Evolutionary conservation across 2,329 filamentous ascomycete species (phyloP).

Genomic region (Hyphodiscus sp.): DNA sequence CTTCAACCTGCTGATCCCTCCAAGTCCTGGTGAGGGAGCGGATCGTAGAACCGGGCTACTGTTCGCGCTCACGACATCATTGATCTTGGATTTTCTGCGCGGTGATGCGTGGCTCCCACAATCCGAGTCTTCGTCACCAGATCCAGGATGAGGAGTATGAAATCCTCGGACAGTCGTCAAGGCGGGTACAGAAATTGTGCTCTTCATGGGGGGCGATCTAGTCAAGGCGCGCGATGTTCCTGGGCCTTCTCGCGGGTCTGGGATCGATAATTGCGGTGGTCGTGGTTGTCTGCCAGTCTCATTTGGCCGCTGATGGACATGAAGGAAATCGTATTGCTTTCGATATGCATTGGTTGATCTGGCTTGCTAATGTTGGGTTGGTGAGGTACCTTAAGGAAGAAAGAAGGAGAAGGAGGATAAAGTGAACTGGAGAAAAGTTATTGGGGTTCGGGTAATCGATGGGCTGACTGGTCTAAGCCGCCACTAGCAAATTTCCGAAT

Average conservation of each 20-base stretch:
- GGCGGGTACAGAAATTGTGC: constrained; percentile 19
- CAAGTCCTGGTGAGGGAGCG: constrained; percentile 41
- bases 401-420: neutral
- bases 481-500: too few relatives aligned
- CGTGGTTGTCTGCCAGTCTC: constrained; percentile 26
- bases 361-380: neutral
- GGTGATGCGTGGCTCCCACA: constrained; percentile 36
- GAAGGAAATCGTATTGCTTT: constrained; percentile 20
- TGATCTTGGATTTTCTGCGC: constrained; percentile 26
- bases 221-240: constrained; percentile 23
- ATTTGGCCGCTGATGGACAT: constrained; percentile 16
- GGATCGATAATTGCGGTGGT: constrained; percentile 30
- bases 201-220: constrained; percentile 27
- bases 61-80: constrained; percentile 45
- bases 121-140: constrained; percentile 50
- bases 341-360: constrained; percentile 30
- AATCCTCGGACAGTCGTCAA: constrained; percentile 30
- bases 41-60: constrained; percentile 54
- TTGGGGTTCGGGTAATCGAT: too few relatives aligned
- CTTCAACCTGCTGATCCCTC: constrained; percentile 78
- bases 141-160: constrained; percentile 34
- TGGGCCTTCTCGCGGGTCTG: constrained; percentile 30
- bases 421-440: too few relatives aligned
- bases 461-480: too few relatives aligned
- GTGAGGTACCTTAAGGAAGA: neutral